Percentiles rank a stretch among this genome's conserved stretches.
Conservation (phyloP, 2,329 filamentous ascomycete genomes). For the Venturia aucupariae region DNA sequence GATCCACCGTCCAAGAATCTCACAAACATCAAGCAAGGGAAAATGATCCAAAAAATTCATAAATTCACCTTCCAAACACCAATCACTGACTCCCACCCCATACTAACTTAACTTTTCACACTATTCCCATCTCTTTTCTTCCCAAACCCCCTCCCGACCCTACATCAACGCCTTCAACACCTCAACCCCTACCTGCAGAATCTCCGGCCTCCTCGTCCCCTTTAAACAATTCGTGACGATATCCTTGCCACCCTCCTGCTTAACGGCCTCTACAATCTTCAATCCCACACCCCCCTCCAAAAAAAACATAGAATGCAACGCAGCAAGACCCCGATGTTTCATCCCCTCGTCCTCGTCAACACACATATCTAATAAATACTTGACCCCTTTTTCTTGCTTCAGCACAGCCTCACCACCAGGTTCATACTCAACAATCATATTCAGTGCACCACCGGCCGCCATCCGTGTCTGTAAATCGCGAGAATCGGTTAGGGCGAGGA, state of each 20-base stretch:
- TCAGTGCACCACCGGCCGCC: constrained; percentile 81
- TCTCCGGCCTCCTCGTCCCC: constrained; percentile 57
- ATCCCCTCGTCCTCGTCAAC: constrained; percentile 59
- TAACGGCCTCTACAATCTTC: constrained; percentile 22
- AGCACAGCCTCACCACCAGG: constrained; percentile 49
- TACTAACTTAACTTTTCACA: too few relatives aligned
- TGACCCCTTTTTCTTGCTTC: constrained; percentile 60
- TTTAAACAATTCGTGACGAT: constrained; percentile 61
- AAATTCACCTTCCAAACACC: too few relatives aligned
- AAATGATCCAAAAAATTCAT: too few relatives aligned
- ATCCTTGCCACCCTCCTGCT: constrained; percentile 30
- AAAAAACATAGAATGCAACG: constrained; percentile 61
- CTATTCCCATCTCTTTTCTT: too few relatives aligned
- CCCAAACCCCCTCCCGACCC: constrained; percentile 18
- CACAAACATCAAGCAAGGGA: too few relatives aligned
- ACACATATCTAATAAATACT: constrained; percentile 73
- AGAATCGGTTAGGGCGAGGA: constrained; percentile 80
- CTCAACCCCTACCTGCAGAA: constrained; percentile 62
- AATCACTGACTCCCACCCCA: too few relatives aligned
- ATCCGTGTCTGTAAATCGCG: constrained; percentile 71
- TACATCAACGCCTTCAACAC: constrained; percentile 59
- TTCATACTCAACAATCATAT: constrained; percentile 58
- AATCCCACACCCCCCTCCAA: constrained; percentile 57
- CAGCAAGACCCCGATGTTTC: constrained; percentile 63
- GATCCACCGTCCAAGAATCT: too few relatives aligned